phyloP scores from a whole-genome alignment of 371 early-diverging fungal species.

The Chytridium lagenaria region DNA sequence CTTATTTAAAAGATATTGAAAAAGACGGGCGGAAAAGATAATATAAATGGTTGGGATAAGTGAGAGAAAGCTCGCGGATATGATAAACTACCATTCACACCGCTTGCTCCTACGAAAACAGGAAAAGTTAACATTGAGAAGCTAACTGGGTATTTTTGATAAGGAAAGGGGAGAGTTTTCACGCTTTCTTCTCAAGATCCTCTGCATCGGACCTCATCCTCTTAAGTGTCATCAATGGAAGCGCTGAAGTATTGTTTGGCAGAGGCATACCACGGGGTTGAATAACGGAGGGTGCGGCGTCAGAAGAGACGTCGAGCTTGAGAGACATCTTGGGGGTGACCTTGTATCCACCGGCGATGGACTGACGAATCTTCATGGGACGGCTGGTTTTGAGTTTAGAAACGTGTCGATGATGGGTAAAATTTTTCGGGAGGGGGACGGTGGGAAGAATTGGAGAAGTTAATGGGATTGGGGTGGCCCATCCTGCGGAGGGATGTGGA shows the following conservation, averaged over 20 bases:
- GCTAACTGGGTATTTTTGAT: too few relatives aligned
- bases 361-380: slow-evolving; percentile 16
- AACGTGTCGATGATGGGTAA: neutral
- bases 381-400: neutral
- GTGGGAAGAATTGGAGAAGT: neutral
- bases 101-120: too few relatives aligned
- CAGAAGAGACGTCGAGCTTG: neutral
- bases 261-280: slow-evolving; percentile 9
- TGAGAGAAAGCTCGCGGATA: too few relatives aligned
- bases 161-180: too few relatives aligned
- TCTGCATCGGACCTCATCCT: slow-evolving; percentile 2
- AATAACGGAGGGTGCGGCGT: neutral
- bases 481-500: too few relatives aligned
- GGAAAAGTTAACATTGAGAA: too few relatives aligned
- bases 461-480: neutral
- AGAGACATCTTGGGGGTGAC: neutral
- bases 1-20: too few relatives aligned
- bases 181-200: too few relatives aligned
- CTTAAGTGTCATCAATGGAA: slow-evolving; percentile 4
- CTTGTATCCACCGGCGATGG: slow-evolving; percentile 13
- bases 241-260: neutral
- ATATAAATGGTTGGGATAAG: too few relatives aligned
- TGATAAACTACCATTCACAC: too few relatives aligned
- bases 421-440: neutral
- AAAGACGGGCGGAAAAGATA: too few relatives aligned